Conservation (phyloP, 106 monocot species). For the Cymbidium sinense region DNA sequence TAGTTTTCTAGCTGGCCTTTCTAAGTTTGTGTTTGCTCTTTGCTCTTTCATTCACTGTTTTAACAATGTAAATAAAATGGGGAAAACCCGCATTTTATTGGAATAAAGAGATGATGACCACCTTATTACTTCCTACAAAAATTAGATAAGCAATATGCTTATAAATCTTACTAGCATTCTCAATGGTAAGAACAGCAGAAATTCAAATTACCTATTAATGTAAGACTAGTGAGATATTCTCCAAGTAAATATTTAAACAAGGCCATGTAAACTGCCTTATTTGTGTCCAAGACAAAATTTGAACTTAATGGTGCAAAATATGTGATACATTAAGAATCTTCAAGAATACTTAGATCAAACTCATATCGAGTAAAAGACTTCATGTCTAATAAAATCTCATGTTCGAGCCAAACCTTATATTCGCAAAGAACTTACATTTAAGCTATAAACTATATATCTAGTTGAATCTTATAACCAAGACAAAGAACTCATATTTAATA, state of each 20-base stretch:
- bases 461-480: not conserved
- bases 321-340: not conserved
- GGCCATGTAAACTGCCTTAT: not conserved
- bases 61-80: not conserved
- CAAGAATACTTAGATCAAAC: not conserved
- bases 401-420: not conserved
- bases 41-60: not conserved
- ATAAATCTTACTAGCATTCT: not conserved
- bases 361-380: not conserved
- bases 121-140: not conserved
- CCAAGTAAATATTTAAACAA: not conserved
- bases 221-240: no score
- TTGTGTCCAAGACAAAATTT: not conserved
- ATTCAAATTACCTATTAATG: not conserved
- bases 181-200: not conserved
- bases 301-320: not conserved
- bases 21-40: not conserved
- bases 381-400: not conserved
- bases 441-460: not conserved
- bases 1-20: not conserved
- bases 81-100: not conserved
- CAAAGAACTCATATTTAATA: not conserved
- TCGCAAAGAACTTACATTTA: not conserved
- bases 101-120: not conserved
- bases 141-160: not conserved